Base-by-base conservation (phyloP, 352 stramenopile genomes). In the Globisporangium viniferum region DNA sequence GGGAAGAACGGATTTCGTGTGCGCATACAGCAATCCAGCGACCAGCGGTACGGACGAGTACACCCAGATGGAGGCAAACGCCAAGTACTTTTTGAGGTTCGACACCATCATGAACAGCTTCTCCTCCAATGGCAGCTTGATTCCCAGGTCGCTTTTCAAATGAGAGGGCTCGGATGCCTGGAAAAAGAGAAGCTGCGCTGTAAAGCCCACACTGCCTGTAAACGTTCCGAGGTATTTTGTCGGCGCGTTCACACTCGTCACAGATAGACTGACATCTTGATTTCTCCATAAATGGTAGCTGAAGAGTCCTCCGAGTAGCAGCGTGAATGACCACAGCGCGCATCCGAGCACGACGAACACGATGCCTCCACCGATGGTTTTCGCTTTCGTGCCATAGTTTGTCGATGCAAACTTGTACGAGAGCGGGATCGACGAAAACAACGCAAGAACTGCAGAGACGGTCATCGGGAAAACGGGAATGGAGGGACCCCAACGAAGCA, bases 321-420 rank as follows among this genome's bases (percentile, higher is more conserved):
- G 68, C 18, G 80, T 87, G 64, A 87, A 83, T 15, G 80, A 89
- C 80, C 80, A 87, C 14, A 89, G 68, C 20, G 80, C 78, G 53
- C 71, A 82, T 9, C 80, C 80, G 0, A 84, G 65, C 22, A 89
- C 77, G 24, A 85, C 63, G 39, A 84, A 86, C 12, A 89, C 67
- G 14, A 87, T 71, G n/a, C 79, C 80, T 10, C 80, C 78, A 35
- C 79, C 71, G 18, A 83, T 67, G 0, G 39, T 55, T 41, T 83
- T 84, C 0, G 76, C 69, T 5, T 80, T 66, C 14, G 46, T 2
- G 10, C 71, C 71, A 31, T 83, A 72, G 15, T 59, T 59, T 7
- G 73, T 78, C 24, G 66, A 71, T 0, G 74, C 72, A 58, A 84
- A 77, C 51, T 73, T 80, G 70, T 82, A 88, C 35, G 79, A 80